phyloP scores from a whole-genome alignment of 805 yeast species.

The Suhomyces faveliae region DNA sequence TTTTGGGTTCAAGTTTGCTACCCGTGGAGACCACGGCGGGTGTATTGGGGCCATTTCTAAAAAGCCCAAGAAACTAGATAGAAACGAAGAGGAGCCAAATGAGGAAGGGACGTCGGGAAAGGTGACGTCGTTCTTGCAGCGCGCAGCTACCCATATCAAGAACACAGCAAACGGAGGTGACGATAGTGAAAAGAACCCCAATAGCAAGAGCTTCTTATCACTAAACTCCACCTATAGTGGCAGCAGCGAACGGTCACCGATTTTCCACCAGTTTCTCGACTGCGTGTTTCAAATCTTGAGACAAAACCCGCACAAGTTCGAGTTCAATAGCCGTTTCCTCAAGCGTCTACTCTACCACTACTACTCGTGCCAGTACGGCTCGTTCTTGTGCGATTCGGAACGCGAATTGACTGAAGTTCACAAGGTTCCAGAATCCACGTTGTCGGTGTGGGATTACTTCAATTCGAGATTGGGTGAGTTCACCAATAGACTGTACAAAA shows the following conservation, averaged over 20 bases:
- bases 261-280: conserved; percentile 92
- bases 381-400: conserved; percentile 78
- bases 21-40: conserved; percentile 75
- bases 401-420: conserved; percentile 45
- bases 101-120: conserved; percentile 13
- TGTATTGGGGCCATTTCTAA: conserved; percentile 40
- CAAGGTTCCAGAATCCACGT: conserved; percentile 48
- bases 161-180: conserved; percentile 27
- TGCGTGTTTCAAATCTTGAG: conserved; percentile 75
- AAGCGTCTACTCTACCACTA: conserved; percentile 82
- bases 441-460: conserved; percentile 94
- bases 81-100: background rate
- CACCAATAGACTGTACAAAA: conserved; percentile 47
- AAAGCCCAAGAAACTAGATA: conserved; percentile 15
- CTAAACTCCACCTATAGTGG: conserved; percentile 36
- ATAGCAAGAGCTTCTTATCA: conserved; percentile 20
- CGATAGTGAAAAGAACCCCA: conserved; percentile 17
- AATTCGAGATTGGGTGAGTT: conserved; percentile 72
- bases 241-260: conserved; percentile 61
- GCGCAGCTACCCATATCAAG: conserved; percentile 43
- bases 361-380: conserved; percentile 93
- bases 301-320: conserved; percentile 73
- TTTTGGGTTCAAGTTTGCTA: conserved; percentile 88
- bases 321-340: conserved; percentile 84
- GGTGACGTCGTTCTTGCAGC: conserved; percentile 37